phyloP scores from a whole-genome alignment of 352 stramenopile genomes.

The Discostella stelligera region DNA sequence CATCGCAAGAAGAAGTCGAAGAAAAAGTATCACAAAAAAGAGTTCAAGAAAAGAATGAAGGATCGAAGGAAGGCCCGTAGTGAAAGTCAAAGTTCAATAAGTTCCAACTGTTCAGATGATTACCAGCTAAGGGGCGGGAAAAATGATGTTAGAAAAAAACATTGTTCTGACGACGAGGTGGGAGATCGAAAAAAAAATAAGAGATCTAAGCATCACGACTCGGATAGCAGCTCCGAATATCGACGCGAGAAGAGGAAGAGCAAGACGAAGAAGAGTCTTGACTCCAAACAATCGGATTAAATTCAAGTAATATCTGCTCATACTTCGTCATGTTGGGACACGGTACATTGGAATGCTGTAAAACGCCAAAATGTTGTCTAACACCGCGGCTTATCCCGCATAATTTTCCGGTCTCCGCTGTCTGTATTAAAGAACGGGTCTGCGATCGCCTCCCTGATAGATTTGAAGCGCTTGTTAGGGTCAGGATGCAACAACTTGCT shows the following conservation, averaged over 20 bases:
- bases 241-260: constrained; percentile 15
- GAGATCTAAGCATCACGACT: constrained; percentile 18
- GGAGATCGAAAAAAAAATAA: constrained; percentile 17
- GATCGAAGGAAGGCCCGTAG: constrained; percentile 28
- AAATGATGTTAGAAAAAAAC: constrained; percentile 7
- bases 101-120: constrained; percentile 25
- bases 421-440: constrained; percentile 75
- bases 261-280: constrained; percentile 33
- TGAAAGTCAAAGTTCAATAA: constrained; percentile 23
- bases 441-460: constrained; percentile 73
- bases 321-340: not conserved
- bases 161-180: constrained; percentile 16
- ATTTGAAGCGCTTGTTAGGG: constrained; percentile 59
- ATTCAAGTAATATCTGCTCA: constrained; percentile 15
- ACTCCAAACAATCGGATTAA: constrained; percentile 24
- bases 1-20: constrained; percentile 42
- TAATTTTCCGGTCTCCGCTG: constrained; percentile 42
- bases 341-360: not conserved
- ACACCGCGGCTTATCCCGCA: constrained; percentile 1
- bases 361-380: not conserved
- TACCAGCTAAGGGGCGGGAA: not conserved
- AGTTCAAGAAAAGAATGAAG: constrained; percentile 39
- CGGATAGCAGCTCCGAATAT: constrained; percentile 11
- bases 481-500: constrained; percentile 73
- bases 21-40: constrained; percentile 46